phyloP scores from a whole-genome alignment of 495 filamentous ascomycete genomes.

The Antarctomyces pellizariae region DNA sequence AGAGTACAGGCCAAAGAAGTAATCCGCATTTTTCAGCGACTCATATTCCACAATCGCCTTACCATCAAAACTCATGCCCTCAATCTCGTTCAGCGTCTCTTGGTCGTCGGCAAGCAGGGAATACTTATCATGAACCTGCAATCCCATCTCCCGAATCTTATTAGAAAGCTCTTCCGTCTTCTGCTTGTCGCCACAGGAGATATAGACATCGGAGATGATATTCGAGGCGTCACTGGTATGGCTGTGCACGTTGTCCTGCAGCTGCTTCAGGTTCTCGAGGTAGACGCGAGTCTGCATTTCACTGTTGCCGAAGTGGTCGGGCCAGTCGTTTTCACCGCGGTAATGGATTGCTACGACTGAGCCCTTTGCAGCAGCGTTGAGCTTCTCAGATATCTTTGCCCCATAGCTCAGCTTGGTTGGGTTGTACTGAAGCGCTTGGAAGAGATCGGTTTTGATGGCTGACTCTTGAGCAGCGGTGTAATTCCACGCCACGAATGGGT shows the following conservation, averaged over 20 bases:
- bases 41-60: conserved; percentile 5
- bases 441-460: conserved; percentile 3
- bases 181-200: conserved; percentile 4
- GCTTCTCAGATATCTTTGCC: conserved; percentile 2
- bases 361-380: no score
- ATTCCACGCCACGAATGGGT: conserved; percentile 4
- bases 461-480: conserved; percentile 1
- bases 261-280: conserved; percentile 2
- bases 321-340: conserved; percentile 4
- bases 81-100: conserved; percentile 1
- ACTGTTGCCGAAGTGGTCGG: conserved; percentile 1
- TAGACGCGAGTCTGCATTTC: conserved; percentile 3
- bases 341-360: no score
- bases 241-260: no score
- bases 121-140: conserved; percentile 5
- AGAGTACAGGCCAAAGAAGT: conserved; percentile 1
- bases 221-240: no score
- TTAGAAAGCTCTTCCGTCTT: conserved; percentile 2
- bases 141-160: conserved; percentile 2
- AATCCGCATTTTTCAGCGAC: conserved; percentile 1
- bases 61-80: conserved; percentile 4
- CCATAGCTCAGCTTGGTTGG: not conserved
- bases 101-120: conserved; percentile 1
- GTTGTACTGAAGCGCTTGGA: conserved; percentile 5
- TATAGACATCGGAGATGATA: conserved; percentile 1